These are phyloP conservation scores for Annulohypoxylon maeteangense DNA, from an alignment of 495 filamentous ascomycete genomes.

Conservation along the genomic window DNA sequence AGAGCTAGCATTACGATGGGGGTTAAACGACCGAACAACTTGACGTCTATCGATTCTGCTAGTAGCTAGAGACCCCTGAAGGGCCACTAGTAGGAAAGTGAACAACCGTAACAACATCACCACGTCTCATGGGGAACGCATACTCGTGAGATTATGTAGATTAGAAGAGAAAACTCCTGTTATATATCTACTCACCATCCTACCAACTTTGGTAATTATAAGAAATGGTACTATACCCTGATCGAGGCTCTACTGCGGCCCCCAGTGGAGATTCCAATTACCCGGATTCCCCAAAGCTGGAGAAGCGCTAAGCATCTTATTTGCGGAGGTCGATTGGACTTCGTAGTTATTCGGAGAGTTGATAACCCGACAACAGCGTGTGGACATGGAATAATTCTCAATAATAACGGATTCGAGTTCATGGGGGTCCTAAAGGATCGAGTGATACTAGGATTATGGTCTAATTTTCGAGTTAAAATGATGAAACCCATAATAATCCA, in stretches of 20 bases:
- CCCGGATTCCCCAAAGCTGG: constrained; percentile 35
- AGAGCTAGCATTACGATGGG: constrained; percentile 58
- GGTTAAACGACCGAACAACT: constrained; percentile 57
- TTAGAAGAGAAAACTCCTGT: background rate
- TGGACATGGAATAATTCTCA: background rate
- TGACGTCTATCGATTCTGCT: constrained; percentile 46
- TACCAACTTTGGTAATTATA: constrained; percentile 3
- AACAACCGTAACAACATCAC: constrained; percentile 19
- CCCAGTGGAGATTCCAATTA: constrained; percentile 42
- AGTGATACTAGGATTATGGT: background rate
- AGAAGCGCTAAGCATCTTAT: constrained; percentile 27
- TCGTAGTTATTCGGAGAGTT: constrained; percentile 33
- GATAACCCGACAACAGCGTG: constrained; percentile 32
- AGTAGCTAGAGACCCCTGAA: constrained; percentile 28
- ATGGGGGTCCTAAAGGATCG: background rate
- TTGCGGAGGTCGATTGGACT: constrained; percentile 29
- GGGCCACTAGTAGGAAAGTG: constrained; percentile 8
- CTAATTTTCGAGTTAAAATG: background rate
- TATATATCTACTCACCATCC: constrained; percentile 16
- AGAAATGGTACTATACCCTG: constrained; percentile 16
- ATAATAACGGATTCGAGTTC: background rate
- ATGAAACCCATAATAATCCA: background rate
- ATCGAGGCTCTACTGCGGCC: constrained; percentile 18
- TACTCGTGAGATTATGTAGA: constrained; percentile 4
- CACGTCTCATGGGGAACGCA: background rate